Evolutionary conservation across 768 basidiomycete species (phyloP).

Genomic region (Lyophyllum atratum): DNA sequence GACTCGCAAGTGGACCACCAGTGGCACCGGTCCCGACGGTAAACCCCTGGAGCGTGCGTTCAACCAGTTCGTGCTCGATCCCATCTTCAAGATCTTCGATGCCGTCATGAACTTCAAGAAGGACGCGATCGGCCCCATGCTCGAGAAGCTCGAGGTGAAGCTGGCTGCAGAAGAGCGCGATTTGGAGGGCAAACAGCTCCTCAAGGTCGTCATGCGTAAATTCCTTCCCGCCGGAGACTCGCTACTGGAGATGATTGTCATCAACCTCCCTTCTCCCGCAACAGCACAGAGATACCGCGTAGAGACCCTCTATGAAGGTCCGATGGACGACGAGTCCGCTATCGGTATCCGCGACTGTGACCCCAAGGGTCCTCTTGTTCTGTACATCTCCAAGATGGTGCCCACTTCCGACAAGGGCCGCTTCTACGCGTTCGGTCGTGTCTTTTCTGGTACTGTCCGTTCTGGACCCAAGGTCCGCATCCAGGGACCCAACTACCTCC

Average conservation of each 20-base stretch:
- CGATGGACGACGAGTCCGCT: constrained; percentile 99
- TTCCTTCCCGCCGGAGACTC: constrained; percentile 99
- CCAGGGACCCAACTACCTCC: constrained; percentile 98
- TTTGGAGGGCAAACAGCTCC: constrained; percentile 91
- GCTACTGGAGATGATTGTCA: constrained; percentile 99
- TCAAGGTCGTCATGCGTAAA: constrained; percentile 98
- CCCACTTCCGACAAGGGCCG: constrained; percentile 99
- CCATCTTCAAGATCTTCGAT: constrained; percentile 98
- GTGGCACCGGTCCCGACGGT: constrained; percentile 71
- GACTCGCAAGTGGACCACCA: constrained; percentile 95
- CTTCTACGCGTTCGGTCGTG: constrained; percentile 99
- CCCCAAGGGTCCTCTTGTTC: constrained; percentile 92
- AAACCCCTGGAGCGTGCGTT: constrained; percentile 97
- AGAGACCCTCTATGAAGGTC: constrained; percentile 99
- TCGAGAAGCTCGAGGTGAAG: constrained; percentile 96
- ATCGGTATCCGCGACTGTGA: constrained; percentile 98
- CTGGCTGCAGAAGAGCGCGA: constrained; percentile 88
- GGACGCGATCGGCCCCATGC: constrained; percentile 77
- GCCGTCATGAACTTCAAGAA: constrained; percentile 99
- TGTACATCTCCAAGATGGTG: constrained; percentile 99
- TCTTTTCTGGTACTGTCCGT: constrained; percentile 97
- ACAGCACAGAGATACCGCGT: constrained; percentile 99
- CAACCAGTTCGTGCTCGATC: constrained; percentile 97
- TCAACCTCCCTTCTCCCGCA: constrained; percentile 95
- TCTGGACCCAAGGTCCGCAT: constrained; percentile 99